Conservation (phyloP, 495 filamentous ascomycete species). For the Thozetella sp. region DNA sequence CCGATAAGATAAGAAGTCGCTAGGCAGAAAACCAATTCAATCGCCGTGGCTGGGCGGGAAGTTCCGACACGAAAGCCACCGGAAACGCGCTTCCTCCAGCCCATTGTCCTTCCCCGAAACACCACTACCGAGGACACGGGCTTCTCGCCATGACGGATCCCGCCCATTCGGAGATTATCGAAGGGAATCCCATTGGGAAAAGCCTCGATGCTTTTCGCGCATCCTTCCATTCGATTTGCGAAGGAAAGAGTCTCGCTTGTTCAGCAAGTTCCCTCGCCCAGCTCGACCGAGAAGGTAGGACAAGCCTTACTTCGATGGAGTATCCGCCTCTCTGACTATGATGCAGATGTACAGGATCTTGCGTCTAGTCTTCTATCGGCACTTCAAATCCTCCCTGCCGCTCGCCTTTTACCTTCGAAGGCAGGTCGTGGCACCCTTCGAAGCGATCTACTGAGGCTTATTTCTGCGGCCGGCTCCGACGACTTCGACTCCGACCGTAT, state of each 20-base stretch:
- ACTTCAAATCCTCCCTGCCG: slow-evolving; percentile 22
- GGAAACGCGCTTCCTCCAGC: no score
- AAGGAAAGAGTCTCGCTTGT: slow-evolving; percentile 15
- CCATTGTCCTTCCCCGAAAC: no score
- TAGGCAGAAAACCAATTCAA: no score
- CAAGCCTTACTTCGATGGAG: slow-evolving; percentile 8
- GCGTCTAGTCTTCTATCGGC: slow-evolving; percentile 14
- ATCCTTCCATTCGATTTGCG: slow-evolving; percentile 27
- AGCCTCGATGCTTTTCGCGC: slow-evolving; percentile 30
- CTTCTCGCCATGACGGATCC: slow-evolving; percentile 23
- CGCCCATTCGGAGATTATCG: slow-evolving; percentile 23
- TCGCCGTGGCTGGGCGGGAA: no score
- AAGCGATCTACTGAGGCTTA: slow-evolving; percentile 23
- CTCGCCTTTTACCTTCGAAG: slow-evolving; percentile 21
- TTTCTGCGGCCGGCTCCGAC: slow-evolving; percentile 22
- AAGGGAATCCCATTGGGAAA: slow-evolving; percentile 32
- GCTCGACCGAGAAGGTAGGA: slow-evolving; percentile 30
- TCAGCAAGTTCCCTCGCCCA: slow-evolving; percentile 25
- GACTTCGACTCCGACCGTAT: slow-evolving; percentile 35
- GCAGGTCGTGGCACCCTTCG: slow-evolving; percentile 8
- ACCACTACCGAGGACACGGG: no score
- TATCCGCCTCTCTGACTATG: slow-evolving; percentile 14
- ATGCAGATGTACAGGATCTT: slow-evolving; percentile 20
- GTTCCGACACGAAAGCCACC: no score
- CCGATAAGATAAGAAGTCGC: no score